Evolutionary conservation across 768 basidiomycete genomes (phyloP).

Genomic region (Phlegmacium glaucopus): DNA sequence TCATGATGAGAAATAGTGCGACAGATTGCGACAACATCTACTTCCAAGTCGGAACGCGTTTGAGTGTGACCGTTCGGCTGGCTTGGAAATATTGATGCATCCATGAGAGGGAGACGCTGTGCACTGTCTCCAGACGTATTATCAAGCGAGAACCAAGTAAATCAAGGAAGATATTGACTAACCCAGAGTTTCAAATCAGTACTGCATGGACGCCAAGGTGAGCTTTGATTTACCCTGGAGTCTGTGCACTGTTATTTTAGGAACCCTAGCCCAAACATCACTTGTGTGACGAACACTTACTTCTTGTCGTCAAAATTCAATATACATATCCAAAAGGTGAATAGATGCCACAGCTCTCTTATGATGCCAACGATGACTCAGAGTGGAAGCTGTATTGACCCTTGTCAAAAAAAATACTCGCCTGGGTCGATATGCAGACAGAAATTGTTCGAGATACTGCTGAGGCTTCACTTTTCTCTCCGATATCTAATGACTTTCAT

Average conservation of each 20-base stretch:
- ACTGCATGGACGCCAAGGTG: too few species aligned
- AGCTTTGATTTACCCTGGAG: too few species aligned
- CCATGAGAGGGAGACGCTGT: too few species aligned
- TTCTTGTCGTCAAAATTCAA: neutral
- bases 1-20: conserved; percentile 34
- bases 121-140: too few species aligned
- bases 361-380: conserved; percentile 67
- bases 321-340: conserved; percentile 9
- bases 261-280: too few species aligned
- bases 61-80: neutral
- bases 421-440: conserved; percentile 75
- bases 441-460: conserved; percentile 89
- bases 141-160: too few species aligned
- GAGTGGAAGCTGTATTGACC: conserved; percentile 90
- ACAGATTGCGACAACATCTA: conserved; percentile 16
- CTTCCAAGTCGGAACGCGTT: conserved; percentile 6
- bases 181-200: too few species aligned
- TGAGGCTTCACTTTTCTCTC: conserved; percentile 45
- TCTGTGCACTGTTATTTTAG: too few species aligned
- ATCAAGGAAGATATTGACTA: too few species aligned
- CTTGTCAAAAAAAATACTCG: conserved; percentile 23
- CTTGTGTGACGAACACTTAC: too few species aligned
- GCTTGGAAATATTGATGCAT: too few species aligned
- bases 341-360: neutral
- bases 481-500: neutral